These are phyloP conservation scores for Bonia amplexicaulis DNA, from an alignment of 176 grass and related monocot genomes.

Conservation along the genomic window DNA sequence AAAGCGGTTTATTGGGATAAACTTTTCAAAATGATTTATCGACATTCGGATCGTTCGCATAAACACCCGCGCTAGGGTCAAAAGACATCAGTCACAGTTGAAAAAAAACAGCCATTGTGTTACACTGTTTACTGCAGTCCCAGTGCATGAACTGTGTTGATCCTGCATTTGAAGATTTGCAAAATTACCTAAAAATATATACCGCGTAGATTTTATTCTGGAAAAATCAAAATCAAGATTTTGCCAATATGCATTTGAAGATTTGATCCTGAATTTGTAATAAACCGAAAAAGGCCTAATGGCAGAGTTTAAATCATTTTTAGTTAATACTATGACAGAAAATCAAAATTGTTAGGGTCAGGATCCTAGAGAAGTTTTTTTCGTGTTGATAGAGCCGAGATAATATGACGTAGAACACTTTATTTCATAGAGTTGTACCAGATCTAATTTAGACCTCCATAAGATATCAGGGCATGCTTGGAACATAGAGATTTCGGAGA, in stretches of 20 bases:
- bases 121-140: neutral
- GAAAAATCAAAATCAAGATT: too few species aligned
- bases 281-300: neutral
- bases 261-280: neutral
- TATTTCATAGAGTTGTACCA: neutral
- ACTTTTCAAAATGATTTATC: too few species aligned
- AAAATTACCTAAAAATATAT: neutral
- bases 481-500: too few species aligned
- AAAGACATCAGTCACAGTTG: too few species aligned
- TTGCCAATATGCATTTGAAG: too few species aligned
- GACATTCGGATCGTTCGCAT: rapidly evolving
- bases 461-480: too few species aligned
- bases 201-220: neutral
- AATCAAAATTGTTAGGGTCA: neutral
- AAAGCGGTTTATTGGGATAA: too few species aligned
- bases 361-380: neutral
- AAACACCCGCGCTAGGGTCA: too few species aligned
- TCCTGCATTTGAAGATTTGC: neutral
- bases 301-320: neutral
- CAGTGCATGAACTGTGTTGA: neutral
- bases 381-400: neutral
- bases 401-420: neutral
- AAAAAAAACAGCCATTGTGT: neutral
- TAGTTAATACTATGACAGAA: neutral
- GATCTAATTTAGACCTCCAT: too few species aligned